These are phyloP conservation scores for Remersonia thermophila DNA, from an alignment of 2,329 filamentous ascomycete genomes.

Conservation along the genomic window DNA sequence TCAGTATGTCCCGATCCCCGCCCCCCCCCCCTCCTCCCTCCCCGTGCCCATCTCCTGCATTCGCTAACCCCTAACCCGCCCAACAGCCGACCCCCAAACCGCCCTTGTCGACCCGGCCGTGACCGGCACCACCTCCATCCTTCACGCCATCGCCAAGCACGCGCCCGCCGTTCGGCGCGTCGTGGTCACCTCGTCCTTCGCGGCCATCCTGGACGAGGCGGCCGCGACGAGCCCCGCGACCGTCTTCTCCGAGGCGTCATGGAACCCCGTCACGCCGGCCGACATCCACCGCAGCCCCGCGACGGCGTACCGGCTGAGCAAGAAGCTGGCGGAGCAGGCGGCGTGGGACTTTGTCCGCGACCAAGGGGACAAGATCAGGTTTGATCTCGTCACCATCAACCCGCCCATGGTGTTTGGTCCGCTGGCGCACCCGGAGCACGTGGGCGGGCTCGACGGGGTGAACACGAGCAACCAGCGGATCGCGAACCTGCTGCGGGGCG, in stretches of 20 bases:
- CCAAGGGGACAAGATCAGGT: conserved; percentile 27
- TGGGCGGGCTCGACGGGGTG: conserved; percentile 32
- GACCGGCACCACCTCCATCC: conserved; percentile 53
- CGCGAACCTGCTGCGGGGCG: conserved; percentile 36
- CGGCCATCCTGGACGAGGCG: conserved; percentile 33
- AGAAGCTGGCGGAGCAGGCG: conserved; percentile 40
- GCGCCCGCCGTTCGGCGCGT: conserved; percentile 55
- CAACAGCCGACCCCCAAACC: conserved; percentile 32
- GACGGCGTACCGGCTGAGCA: conserved; percentile 42
- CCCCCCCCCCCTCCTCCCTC: background rate
- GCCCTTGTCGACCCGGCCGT: conserved; percentile 48
- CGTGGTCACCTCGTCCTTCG: conserved; percentile 47
- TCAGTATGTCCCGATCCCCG: conserved; percentile 21
- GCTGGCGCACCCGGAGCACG: conserved; percentile 35
- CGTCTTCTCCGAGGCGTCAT: conserved; percentile 35
- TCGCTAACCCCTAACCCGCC: background rate
- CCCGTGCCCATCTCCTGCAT: background rate
- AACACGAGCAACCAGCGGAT: conserved; percentile 44
- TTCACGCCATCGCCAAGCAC: conserved; percentile 52
- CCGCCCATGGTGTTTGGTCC: conserved; percentile 45
- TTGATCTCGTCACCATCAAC: conserved; percentile 41
- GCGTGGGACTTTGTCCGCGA: conserved; percentile 39
- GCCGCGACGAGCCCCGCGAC: conserved; percentile 26
- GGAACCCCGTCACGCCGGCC: conserved; percentile 40
- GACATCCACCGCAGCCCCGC: conserved; percentile 28